Evolutionary conservation across 176 grass and related monocot species (phyloP), one percentile per base, ranked within the genome.

Genomic region (Aechmea fasciata): DNA sequence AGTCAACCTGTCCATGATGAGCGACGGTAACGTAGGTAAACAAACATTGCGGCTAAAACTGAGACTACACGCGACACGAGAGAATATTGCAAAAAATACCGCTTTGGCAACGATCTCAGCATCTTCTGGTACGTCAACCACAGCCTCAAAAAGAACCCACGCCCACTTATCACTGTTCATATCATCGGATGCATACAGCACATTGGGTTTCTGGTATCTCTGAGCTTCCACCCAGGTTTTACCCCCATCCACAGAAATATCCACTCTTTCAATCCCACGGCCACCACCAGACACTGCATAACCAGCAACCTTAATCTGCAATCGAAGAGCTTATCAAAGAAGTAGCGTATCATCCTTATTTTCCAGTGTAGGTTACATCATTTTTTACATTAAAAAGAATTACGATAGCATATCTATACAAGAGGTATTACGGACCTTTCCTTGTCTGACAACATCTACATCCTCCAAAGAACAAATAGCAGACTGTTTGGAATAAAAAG

Each of bases 261-360:
- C 85, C 11, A 91, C 91, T 67, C 91, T 88, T 74, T 96, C 91
- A 17, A 96, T 91, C 41, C 91, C 87, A 18, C 87, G 82, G 14
- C 91, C 91, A n/a, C 91, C 87, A 65, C 91, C 91, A 50, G 87
- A 96, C 52, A 88, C 65, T 57, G 91, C 87, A 87, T 96, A 96
- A 59, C 91, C 91, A 70, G 84, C 84, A 83, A 96, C 71, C 69
- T 69, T 85, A 73, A 83, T 28, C 87, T 96, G 69, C 70, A 78
- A 75, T 17, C 2, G 57, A 18, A 15, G 10, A 74, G 53, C 9
- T 74, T 17, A 67, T 7, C 14, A 47, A 14, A 9, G 41, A 9
- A 13, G 26, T 18, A 49, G 57, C 67, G 63, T 47, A 29, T 70
- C 55, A 70, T 13, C 33, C 3, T 10, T 69, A 18, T 7, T 69